phyloP scores from a whole-genome alignment of 208 protist genomes.

The Spironucleus salmonicida region DNA sequence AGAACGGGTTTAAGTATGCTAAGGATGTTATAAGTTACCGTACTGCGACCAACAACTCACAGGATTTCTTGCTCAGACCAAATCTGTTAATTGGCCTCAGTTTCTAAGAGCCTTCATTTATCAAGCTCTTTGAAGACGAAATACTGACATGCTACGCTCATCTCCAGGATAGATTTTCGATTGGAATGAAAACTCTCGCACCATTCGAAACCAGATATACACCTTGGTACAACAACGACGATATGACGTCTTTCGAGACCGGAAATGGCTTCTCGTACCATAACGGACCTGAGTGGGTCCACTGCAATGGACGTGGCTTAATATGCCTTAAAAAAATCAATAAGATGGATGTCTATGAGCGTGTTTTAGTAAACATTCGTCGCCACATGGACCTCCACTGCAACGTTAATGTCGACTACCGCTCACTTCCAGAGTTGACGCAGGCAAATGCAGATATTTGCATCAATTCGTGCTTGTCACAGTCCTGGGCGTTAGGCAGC shows the following conservation, averaged over 20 bases:
- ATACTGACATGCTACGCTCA: background rate
- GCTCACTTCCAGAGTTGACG: conserved; percentile 33
- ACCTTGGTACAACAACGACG: conserved; percentile 50
- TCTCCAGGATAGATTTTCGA: conserved; percentile 35
- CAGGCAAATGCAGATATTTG: conserved; percentile 33
- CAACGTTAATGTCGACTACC: background rate
- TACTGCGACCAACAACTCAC: background rate
- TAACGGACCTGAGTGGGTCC: conserved; percentile 50
- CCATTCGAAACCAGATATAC: conserved; percentile 47
- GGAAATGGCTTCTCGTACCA: conserved; percentile 58
- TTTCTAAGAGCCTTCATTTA: conserved; percentile 15
- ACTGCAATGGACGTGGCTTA: background rate
- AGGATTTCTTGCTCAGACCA: background rate
- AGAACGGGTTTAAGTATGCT: background rate
- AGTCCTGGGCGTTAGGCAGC: conserved; percentile 33
- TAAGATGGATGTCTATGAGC: background rate
- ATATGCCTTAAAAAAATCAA: background rate
- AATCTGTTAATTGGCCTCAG: conserved; percentile 26
- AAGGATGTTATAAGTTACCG: background rate
- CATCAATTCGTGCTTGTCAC: conserved; percentile 27
- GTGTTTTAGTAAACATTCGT: background rate
- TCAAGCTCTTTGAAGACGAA: conserved; percentile 16
- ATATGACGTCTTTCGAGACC: conserved; percentile 40
- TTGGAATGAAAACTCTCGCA: conserved; percentile 56
- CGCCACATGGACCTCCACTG: background rate